Evolutionary conservation across 1,139 yeast species (phyloP).

Genomic region (Wickerhamomyces sp.): DNA sequence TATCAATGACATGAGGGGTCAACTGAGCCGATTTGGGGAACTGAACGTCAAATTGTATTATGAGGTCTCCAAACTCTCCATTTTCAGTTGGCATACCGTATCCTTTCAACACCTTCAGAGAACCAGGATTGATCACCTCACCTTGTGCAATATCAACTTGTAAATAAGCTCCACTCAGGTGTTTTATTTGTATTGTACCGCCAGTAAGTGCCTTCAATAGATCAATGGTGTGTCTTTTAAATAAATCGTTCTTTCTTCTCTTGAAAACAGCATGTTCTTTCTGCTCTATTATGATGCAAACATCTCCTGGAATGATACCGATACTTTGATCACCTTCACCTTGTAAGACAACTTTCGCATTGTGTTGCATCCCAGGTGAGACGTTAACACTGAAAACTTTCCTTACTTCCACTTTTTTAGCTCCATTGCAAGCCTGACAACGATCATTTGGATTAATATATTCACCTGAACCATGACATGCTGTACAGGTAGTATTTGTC

Average conservation of each 20-base stretch:
- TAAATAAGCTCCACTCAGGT: conserved; percentile 42
- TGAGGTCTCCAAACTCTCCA: conserved; percentile 42
- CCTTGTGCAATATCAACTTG: conserved; percentile 38
- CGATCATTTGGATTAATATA: conserved; percentile 27
- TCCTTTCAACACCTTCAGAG: conserved; percentile 43
- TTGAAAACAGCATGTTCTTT: conserved; percentile 36
- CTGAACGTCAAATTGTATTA: conserved; percentile 44
- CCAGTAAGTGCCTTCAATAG: conserved; percentile 52
- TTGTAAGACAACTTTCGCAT: conserved; percentile 45
- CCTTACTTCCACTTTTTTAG: conserved; percentile 35
- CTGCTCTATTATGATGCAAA: conserved; percentile 40
- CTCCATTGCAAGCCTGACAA: conserved; percentile 39
- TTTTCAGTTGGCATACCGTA: conserved; percentile 61
- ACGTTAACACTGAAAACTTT: conserved; percentile 48
- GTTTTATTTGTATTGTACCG: conserved; percentile 40
- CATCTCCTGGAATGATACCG: conserved; percentile 60
- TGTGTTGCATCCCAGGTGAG: conserved; percentile 47
- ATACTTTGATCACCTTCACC: conserved; percentile 65
- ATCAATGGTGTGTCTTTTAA: conserved; percentile 41
- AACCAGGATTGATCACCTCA: conserved; percentile 42
- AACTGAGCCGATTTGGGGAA: conserved; percentile 41
- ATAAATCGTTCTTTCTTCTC: conserved; percentile 45
- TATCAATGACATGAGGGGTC: conserved; percentile 31
- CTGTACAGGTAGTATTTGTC: conserved; percentile 28
- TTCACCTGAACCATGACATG: conserved; percentile 35